Evolutionary conservation across 768 basidiomycete species (phyloP).

Genomic region (Pisolithus tinctorius): DNA sequence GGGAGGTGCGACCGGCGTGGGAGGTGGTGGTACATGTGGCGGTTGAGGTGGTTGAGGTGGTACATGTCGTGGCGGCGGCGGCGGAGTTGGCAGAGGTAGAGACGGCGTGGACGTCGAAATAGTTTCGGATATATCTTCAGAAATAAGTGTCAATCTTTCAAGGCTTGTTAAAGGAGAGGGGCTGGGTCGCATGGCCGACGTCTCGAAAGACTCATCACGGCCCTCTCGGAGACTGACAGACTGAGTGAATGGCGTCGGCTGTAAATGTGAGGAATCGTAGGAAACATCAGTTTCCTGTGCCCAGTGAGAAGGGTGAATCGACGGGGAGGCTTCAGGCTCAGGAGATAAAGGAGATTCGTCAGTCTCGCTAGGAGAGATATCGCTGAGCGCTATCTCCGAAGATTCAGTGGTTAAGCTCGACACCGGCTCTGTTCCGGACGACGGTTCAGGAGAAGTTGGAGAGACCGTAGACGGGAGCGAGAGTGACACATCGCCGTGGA

Average conservation of each 20-base stretch:
- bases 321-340: conserved; percentile 31
- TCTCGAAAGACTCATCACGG: conserved; percentile 62
- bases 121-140: conserved; percentile 30
- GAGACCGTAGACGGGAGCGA: conserved; percentile 27
- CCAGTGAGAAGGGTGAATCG: conserved; percentile 45
- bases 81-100: conserved; percentile 2
- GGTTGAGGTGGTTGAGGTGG: background rate
- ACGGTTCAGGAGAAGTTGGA: conserved; percentile 24
- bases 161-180: conserved; percentile 30
- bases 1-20: conserved; percentile 21
- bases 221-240: conserved; percentile 49
- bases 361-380: conserved; percentile 25
- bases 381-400: conserved; percentile 26
- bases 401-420: conserved; percentile 36
- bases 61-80: background rate
- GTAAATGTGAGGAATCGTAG: conserved; percentile 72
- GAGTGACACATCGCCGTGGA: conserved; percentile 14
- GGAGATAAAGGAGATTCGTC: conserved; percentile 29
- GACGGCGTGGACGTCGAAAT: conserved; percentile 18
- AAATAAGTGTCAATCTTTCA: conserved; percentile 27
- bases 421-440: conserved; percentile 30
- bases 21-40: conserved; percentile 2
- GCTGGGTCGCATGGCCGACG: conserved; percentile 65
- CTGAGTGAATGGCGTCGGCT: conserved; percentile 59
- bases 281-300: conserved; percentile 58